Conservation (phyloP, 2,329 filamentous ascomycete genomes). For the Rhynchosporium agropyri region DNA sequence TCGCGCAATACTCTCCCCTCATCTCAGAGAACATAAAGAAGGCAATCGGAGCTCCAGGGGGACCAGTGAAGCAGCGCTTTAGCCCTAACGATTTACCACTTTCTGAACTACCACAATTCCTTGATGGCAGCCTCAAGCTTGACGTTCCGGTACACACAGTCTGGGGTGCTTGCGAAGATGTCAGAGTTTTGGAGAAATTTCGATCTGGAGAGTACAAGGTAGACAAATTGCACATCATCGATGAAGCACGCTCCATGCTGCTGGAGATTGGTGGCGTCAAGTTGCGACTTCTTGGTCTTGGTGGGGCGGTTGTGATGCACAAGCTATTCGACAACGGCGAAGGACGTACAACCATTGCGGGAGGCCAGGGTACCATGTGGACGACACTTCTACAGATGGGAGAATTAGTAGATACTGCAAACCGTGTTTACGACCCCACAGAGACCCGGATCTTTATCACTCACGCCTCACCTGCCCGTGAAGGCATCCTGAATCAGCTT, state of each 20-base stretch:
- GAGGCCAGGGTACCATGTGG: slow-evolving; percentile 99
- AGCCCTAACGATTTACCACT: slow-evolving; percentile 80
- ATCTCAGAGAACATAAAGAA: slow-evolving; percentile 78
- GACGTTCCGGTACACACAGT: slow-evolving; percentile 98
- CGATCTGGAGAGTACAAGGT: slow-evolving; percentile 98
- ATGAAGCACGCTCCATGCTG: slow-evolving; percentile 94
- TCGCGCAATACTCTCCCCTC: slow-evolving; percentile 96
- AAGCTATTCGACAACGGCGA: slow-evolving; percentile 99
- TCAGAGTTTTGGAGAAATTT: slow-evolving; percentile 95
- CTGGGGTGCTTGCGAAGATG: slow-evolving; percentile 98
- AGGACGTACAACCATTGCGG: slow-evolving; percentile 95
- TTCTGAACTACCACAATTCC: slow-evolving; percentile 87
- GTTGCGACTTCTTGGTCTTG: slow-evolving; percentile 87
- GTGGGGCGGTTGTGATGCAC: slow-evolving; percentile 98
- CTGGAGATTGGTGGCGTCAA: slow-evolving; percentile 95
- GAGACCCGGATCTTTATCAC: slow-evolving; percentile 97
- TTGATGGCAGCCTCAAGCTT: slow-evolving; percentile 85
- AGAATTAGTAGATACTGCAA: slow-evolving; percentile 95
- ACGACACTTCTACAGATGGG: slow-evolving; percentile 98
- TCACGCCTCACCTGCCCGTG: slow-evolving; percentile 92
- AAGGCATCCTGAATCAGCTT: slow-evolving; percentile 95
- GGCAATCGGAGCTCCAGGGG: slow-evolving; percentile 65
- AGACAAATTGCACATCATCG: slow-evolving; percentile 95
- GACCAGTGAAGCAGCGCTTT: slow-evolving; percentile 86
- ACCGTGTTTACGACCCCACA: slow-evolving; percentile 96